Base-by-base conservation (phyloP, 305 asterid species). In the Fraxinus sp. region DNA sequence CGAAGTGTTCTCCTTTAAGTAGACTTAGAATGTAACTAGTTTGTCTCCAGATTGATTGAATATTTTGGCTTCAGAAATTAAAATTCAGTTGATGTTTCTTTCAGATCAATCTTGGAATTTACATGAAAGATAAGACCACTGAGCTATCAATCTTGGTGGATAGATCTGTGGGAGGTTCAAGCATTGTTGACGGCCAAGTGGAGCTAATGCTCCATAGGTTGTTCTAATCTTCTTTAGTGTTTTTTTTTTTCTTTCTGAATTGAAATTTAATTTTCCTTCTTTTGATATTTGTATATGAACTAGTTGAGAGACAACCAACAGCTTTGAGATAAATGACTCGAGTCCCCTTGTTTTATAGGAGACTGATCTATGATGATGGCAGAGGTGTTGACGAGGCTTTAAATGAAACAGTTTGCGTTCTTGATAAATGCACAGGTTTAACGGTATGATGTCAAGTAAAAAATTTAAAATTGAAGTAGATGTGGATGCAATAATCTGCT, bases 121-220 rank as follows among this genome's bases (percentile, higher is more conserved):
- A 88, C 91, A 86, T 93, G 82, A 92, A 96, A 86, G 99, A 96
- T 78, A 73, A 88, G 77, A 88, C 71, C 81, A 89, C 89, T 3
- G 99, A 93, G 89, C 80, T 97, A 81, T 97, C 98, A 5, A 88
- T 97, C 86, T 91, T 97, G 91, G 99, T 94, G 80, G 99, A 97
- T 82, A 91, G 99, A 86, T 88, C 99, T 62, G 95, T 92, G 39
- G 98, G 98, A 83, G 99, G 99, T 82, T 91, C 98, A 39, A 97
- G 99, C 87, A 88, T 92, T 76, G 72, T 81, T 80, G 97, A 94
- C 80, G 98, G 99, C 32, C 94, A 94, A 88, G 79, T 97, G 83
- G 99, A 97, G 90, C 89, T 97, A 85, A 94, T 94, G 99, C 93
- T 92, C 68, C 99, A 97, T 85, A 93, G 98, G 98, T 94, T 86